phyloP scores from a whole-genome alignment of 2,329 filamentous ascomycete species.

The Dothistroma septosporum region DNA sequence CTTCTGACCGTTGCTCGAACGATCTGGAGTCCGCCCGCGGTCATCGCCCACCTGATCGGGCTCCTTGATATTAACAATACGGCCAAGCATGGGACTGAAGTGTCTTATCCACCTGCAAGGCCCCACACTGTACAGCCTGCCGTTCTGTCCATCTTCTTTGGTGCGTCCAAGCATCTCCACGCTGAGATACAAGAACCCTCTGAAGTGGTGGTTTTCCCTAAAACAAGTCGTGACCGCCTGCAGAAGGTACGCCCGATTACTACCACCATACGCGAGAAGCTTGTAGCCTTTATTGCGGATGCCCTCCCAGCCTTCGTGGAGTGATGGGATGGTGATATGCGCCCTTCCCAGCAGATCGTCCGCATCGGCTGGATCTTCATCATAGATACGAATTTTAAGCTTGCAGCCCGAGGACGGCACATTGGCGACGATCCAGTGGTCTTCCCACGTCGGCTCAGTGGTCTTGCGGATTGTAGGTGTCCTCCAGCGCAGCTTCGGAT shows the following conservation, averaged over 20 bases:
- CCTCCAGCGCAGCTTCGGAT: constrained; percentile 68
- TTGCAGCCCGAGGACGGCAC: constrained; percentile 75
- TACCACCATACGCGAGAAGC: constrained; percentile 78
- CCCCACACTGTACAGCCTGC: constrained; percentile 73
- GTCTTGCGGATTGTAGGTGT: constrained; percentile 70
- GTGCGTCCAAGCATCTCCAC: constrained; percentile 75
- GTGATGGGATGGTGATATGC: constrained; percentile 59
- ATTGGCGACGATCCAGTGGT: constrained; percentile 83
- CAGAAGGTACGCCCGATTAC: constrained; percentile 78
- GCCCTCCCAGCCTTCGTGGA: constrained; percentile 65
- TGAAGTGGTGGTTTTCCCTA: constrained; percentile 60
- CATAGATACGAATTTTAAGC: constrained; percentile 81
- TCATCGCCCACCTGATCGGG: constrained; percentile 40
- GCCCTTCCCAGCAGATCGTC: constrained; percentile 87
- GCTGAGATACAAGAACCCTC: constrained; percentile 67
- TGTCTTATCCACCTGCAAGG: constrained; percentile 76
- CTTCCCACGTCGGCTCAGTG: constrained; percentile 75
- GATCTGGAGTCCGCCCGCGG: not conserved
- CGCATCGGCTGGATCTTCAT: constrained; percentile 81
- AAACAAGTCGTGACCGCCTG: constrained; percentile 65
- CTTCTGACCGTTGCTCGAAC: constrained; percentile 33
- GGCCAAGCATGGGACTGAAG: constrained; percentile 82
- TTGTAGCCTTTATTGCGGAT: constrained; percentile 62
- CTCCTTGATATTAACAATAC: constrained; percentile 65
- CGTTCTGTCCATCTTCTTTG: constrained; percentile 54